These are phyloP conservation scores for Xylariaceae sp. DNA, from an alignment of 2,329 filamentous ascomycete genomes.

Conservation along the genomic window DNA sequence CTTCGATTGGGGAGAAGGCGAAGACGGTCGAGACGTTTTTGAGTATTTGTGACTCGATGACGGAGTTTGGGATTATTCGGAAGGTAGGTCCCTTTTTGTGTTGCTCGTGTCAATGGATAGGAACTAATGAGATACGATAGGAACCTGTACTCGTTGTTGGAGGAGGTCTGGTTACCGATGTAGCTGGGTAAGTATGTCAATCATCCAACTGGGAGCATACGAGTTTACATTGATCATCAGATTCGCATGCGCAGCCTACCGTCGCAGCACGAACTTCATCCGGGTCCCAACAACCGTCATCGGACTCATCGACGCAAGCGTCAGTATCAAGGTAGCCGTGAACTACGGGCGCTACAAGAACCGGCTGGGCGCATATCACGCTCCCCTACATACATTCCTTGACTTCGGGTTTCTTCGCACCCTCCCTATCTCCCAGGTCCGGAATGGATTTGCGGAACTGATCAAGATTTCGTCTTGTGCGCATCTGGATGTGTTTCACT, in stretches of 20 bases:
- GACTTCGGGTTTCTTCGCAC: constrained; percentile 69
- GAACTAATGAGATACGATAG: constrained; percentile 28
- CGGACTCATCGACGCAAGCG: constrained; percentile 68
- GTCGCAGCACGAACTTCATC: constrained; percentile 68
- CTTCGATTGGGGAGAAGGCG: constrained; percentile 69
- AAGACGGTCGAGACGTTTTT: constrained; percentile 67
- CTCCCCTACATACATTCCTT: constrained; percentile 65
- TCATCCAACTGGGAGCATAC: background rate
- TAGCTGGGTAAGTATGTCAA: constrained; percentile 58
- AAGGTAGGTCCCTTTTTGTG: constrained; percentile 38
- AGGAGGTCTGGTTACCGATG: constrained; percentile 66
- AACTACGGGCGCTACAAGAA: constrained; percentile 76
- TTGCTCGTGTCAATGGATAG: constrained; percentile 6
- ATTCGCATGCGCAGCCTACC: constrained; percentile 66
- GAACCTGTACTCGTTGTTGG: constrained; percentile 63
- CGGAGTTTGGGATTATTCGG: constrained; percentile 63
- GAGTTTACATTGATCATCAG: constrained; percentile 34
- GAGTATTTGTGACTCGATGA: constrained; percentile 69
- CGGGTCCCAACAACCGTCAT: constrained; percentile 70
- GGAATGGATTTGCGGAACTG: constrained; percentile 68
- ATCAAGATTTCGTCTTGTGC: constrained; percentile 72
- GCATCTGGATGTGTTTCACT: constrained; percentile 59
- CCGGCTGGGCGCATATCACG: constrained; percentile 66
- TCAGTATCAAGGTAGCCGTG: constrained; percentile 73
- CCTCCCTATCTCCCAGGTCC: constrained; percentile 60